A percentile compares a stretch with the other conserved stretches of the same genome.
phyloP scores from a whole-genome alignment of 2,329 filamentous ascomycete species.

The Chrysoporthe puriensis region DNA sequence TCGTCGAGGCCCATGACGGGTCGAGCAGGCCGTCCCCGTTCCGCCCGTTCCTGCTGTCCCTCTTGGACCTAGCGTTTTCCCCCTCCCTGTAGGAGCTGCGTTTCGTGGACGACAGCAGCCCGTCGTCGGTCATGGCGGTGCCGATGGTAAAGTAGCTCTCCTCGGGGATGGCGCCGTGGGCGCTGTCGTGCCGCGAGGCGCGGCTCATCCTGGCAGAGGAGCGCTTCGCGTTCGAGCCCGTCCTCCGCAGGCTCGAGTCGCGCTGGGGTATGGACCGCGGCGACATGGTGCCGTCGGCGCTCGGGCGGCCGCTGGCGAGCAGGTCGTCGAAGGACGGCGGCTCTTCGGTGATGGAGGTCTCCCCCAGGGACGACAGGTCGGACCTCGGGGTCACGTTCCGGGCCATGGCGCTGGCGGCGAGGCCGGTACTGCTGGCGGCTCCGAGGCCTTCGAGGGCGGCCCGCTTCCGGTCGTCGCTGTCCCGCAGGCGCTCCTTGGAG shows the following conservation, averaged over 20 bases:
- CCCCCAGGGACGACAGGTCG: conserved; percentile 56
- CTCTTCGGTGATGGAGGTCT: conserved; percentile 61
- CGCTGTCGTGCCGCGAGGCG: conserved; percentile 52
- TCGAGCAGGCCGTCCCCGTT: conserved; percentile 26
- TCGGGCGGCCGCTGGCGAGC: conserved; percentile 32
- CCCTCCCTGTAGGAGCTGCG: conserved; percentile 15
- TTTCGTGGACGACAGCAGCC: not conserved
- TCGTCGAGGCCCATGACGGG: conserved; percentile 37
- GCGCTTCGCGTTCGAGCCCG: conserved; percentile 55
- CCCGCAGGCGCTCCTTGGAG: conserved; percentile 68
- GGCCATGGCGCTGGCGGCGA: conserved; percentile 26
- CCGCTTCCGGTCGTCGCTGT: conserved; percentile 67
- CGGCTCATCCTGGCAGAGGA: conserved; percentile 54
- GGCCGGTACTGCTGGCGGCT: conserved; percentile 44
- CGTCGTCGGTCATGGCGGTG: conserved; percentile 5
- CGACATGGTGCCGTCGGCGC: conserved; percentile 35
- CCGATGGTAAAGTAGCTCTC: conserved; percentile 39
- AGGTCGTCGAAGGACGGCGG: conserved; percentile 39
- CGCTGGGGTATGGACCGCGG: conserved; percentile 63
- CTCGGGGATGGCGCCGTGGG: conserved; percentile 49
- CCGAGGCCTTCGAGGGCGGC: conserved; percentile 46
- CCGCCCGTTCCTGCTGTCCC: conserved; percentile 18
- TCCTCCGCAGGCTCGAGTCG: conserved; percentile 69
- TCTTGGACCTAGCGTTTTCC: not conserved
- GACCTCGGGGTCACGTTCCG: conserved; percentile 37